Evolutionary conservation across 768 basidiomycete species (phyloP).

Genomic region (Harrya chromipes): DNA sequence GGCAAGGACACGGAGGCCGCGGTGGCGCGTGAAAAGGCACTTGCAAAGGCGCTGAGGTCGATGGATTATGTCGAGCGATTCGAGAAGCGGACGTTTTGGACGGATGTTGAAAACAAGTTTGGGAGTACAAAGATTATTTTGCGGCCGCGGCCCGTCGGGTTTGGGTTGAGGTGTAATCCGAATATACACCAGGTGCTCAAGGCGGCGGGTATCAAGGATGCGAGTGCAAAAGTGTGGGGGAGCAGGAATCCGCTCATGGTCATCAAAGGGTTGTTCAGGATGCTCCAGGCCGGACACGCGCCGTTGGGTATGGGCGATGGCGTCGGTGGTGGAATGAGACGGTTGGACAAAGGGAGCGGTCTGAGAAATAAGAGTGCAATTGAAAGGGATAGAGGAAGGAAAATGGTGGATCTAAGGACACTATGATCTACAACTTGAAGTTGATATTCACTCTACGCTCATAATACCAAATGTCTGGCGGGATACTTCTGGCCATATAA

Average conservation of each 20-base stretch:
- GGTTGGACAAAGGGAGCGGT: conserved; percentile 73
- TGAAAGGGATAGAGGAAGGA: conserved; percentile 81
- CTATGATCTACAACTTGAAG: conserved; percentile 26
- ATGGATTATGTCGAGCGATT: conserved; percentile 96
- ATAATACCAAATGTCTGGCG: too few species aligned
- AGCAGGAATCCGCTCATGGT: conserved; percentile 75
- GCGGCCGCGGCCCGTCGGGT: conserved; percentile 83
- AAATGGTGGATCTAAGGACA: conserved; percentile 63
- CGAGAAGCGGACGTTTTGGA: conserved; percentile 94
- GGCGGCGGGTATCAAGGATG: conserved; percentile 93
- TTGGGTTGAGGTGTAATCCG: conserved; percentile 88
- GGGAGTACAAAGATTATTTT: conserved; percentile 79
- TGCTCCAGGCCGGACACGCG: conserved; percentile 83
- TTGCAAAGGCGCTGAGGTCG: conserved; percentile 69
- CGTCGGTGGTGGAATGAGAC: conserved; percentile 65
- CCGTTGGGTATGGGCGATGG: conserved; percentile 83
- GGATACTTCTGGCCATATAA: too few species aligned
- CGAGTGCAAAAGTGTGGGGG: conserved; percentile 94
- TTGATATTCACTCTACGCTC: neutral
- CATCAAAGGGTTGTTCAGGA: conserved; percentile 77
- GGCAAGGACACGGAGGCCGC: conserved; percentile 64
- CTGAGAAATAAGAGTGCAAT: conserved; percentile 65
- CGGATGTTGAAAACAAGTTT: conserved; percentile 80
- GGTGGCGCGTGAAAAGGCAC: conserved; percentile 56
- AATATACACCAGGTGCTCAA: conserved; percentile 85